A percentile compares a stretch with the other conserved stretches of the same genome.
Evolutionary conservation across 2,329 filamentous ascomycete genomes (phyloP).

Genomic region (Tolypocladium inflatum): DNA sequence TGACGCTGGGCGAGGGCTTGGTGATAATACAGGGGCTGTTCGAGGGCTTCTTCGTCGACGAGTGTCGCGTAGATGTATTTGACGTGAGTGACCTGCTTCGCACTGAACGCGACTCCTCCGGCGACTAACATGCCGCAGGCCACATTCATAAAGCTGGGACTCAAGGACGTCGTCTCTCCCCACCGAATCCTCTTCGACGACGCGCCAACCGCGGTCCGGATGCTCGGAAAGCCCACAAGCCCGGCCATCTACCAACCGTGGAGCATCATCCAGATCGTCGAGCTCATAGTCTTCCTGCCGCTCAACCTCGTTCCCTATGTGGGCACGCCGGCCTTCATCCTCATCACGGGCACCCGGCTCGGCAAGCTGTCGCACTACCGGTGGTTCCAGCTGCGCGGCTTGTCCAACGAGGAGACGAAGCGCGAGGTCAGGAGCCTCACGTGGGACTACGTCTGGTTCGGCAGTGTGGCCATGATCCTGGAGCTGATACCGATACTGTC

Average conservation of each 20-base stretch:
- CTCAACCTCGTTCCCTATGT: slow-evolving; percentile 81
- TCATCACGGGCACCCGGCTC: slow-evolving; percentile 78
- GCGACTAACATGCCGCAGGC: slow-evolving; percentile 29
- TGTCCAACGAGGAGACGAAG: slow-evolving; percentile 66
- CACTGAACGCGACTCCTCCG: background rate
- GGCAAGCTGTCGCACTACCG: slow-evolving; percentile 87
- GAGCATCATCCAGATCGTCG: slow-evolving; percentile 80
- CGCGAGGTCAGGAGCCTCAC: slow-evolving; percentile 55
- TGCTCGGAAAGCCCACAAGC: slow-evolving; percentile 72
- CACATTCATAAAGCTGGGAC: slow-evolving; percentile 66
- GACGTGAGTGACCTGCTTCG: slow-evolving; percentile 46
- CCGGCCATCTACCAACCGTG: slow-evolving; percentile 78
- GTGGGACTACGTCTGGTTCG: slow-evolving; percentile 91
- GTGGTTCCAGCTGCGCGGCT: slow-evolving; percentile 73
- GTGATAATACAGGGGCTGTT: slow-evolving; percentile 63
- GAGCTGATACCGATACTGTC: slow-evolving; percentile 84
- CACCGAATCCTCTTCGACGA: slow-evolving; percentile 58
- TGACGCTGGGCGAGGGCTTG: slow-evolving; percentile 75
- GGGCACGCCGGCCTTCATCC: slow-evolving; percentile 75
- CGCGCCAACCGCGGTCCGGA: slow-evolving; percentile 62
- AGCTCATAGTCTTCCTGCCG: slow-evolving; percentile 69
- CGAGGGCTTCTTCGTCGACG: slow-evolving; percentile 74
- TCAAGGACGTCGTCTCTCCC: slow-evolving; percentile 57
- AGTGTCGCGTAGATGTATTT: slow-evolving; percentile 71
- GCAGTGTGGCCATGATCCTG: slow-evolving; percentile 71